Evolutionary conservation across 2,329 filamentous ascomycete species (phyloP), one percentile per base, ranked within the genome.

Genomic region (Curvularia verruculosa): DNA sequence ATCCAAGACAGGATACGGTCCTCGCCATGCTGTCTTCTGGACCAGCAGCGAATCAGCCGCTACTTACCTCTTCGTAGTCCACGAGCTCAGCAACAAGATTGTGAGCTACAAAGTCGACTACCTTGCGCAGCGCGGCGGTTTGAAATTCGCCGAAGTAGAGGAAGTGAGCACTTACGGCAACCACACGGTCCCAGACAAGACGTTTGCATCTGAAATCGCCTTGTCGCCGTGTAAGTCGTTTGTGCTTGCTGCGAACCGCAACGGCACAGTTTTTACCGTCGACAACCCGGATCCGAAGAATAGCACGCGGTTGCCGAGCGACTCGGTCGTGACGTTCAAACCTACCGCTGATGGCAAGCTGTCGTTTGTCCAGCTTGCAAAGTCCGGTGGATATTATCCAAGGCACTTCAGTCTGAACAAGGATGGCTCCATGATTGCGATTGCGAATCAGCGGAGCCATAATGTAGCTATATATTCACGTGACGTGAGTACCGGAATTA

Each of bases 381-480:
- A 88, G 0, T 83, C 86, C 0, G 87, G 88, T 47, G 90, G 90
- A 2, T 73, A 77, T 7, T 83, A 82, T 53, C 90, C 90, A 0
- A 82, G 90, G 21, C 87, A 89, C 39, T 89, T 91, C 72, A 83
- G 82, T 49, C 76, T 91, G 54, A 92, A 89, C 73, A 81, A 81
- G 59, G 83, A 82, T 10, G 89, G 89, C 1, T 81, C 82, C 52
- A 75, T 88, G 56, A 77, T 91, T 3, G 89, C 87, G 1, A 84
- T 91, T 26, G 88, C 83, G 0, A 80, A 89, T 61, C 88, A 92
- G 75, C 75, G 76, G 15, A 85, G 85, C 49, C 78, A 81, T 29
- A 84, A 82, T 28, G 84, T 91, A 1, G 84, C 83, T 6, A 75
- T 93, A 48, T 83, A 89, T 46, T 72, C 78, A 65, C 80, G 90